phyloP scores from a whole-genome alignment of 129 eudicot species.

The Erigeron canadensis region DNA sequence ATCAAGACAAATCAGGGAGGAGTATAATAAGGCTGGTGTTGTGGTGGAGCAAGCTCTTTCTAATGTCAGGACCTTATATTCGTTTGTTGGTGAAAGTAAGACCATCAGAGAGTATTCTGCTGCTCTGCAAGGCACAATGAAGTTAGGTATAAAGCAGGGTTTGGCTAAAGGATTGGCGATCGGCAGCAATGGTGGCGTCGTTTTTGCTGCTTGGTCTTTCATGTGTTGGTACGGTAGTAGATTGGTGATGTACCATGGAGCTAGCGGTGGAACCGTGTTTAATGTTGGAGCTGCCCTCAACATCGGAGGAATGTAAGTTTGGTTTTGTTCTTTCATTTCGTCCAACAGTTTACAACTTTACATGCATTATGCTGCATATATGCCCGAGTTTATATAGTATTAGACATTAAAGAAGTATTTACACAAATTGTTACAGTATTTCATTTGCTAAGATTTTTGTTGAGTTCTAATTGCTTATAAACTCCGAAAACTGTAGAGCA shows the following conservation, averaged over 20 bases:
- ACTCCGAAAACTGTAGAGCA: not conserved
- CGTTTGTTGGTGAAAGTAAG: conserved; percentile 54
- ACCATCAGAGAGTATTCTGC: conserved; percentile 41
- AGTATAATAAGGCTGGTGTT: conserved; percentile 47
- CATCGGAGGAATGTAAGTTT: conserved; percentile 51
- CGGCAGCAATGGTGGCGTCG: conserved; percentile 47
- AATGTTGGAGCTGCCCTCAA: conserved; percentile 43
- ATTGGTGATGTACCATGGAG: conserved; percentile 52
- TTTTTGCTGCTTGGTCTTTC: conserved; percentile 42
- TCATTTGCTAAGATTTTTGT: too few relatives aligned
- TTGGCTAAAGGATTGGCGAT: conserved; percentile 54
- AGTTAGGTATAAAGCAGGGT: conserved; percentile 46
- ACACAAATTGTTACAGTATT: too few relatives aligned
- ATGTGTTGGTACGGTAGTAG: conserved; percentile 46
- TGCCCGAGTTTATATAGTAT: too few relatives aligned
- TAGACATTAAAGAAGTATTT: not conserved
- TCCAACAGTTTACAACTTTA: not conserved
- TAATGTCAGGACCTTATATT: conserved; percentile 48
- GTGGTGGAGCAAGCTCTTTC: conserved; percentile 53
- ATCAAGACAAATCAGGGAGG: conserved; percentile 49
- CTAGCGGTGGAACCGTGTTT: conserved; percentile 55
- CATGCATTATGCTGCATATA: not conserved
- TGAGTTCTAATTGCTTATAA: not conserved
- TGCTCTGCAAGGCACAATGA: conserved; percentile 48
- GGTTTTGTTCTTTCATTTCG: not conserved